phyloP scores from a whole-genome alignment of 371 early-diverging fungal species.

The Entomophthora muscae region DNA sequence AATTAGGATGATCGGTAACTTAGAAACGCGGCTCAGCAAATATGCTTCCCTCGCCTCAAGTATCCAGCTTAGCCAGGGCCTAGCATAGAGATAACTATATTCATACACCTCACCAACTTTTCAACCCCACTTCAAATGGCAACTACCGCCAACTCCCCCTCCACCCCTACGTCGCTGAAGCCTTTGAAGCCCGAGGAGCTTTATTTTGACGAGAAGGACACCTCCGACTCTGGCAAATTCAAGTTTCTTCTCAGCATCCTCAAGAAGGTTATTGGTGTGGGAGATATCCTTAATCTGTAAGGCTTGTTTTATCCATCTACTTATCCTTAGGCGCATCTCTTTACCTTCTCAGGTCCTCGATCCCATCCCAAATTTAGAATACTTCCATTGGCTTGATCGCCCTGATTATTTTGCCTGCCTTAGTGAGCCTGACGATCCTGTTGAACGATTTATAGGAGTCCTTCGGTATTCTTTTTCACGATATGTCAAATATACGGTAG shows the following conservation, averaged over 20 bases:
- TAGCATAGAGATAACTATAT: too few species aligned
- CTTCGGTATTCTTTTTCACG: constrained; percentile 49
- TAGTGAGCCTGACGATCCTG: constrained; percentile 30
- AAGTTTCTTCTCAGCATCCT: constrained; percentile 26
- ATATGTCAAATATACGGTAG: constrained; percentile 34
- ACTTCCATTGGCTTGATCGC: constrained; percentile 55
- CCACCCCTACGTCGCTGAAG: too few species aligned
- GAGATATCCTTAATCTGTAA: constrained; percentile 31
- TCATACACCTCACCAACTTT: too few species aligned
- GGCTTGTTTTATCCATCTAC: too few species aligned
- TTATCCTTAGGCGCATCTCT: constrained; percentile 36
- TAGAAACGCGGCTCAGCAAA: too few species aligned
- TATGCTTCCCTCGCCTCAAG: too few species aligned
- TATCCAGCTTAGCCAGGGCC: too few species aligned
- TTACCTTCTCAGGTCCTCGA: constrained; percentile 47
- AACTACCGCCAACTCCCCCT: too few species aligned
- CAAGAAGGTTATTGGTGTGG: constrained; percentile 33
- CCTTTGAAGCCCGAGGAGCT: constrained; percentile 1
- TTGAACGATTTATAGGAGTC: constrained; percentile 42
- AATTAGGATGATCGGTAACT: too few species aligned
- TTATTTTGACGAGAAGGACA: constrained; percentile 5
- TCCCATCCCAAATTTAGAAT: constrained; percentile 47
- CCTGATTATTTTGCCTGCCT: constrained; percentile 30
- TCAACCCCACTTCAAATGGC: too few species aligned
- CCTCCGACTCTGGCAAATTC: constrained; percentile 10